These are phyloP conservation scores for Purpureocillium lavendulum DNA, from an alignment of 2,329 filamentous ascomycete genomes.

Conservation along the genomic window DNA sequence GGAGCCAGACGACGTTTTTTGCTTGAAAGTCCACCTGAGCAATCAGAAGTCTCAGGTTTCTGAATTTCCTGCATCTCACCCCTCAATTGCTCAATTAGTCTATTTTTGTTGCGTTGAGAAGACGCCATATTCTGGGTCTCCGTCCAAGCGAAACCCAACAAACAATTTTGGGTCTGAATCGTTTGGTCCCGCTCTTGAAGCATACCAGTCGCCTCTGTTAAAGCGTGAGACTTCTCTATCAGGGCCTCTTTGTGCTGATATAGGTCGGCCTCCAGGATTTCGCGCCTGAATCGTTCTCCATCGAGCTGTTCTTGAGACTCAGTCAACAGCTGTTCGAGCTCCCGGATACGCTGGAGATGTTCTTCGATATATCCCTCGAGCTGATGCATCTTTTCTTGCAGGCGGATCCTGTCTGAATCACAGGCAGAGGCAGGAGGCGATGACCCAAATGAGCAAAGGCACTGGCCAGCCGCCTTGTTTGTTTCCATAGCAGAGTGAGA, in stretches of 20 bases:
- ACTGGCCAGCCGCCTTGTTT: background rate
- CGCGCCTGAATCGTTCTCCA: background rate
- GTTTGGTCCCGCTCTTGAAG: background rate
- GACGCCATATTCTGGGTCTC: background rate
- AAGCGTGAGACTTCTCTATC: too few relatives aligned
- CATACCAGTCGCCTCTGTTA: background rate
- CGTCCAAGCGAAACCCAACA: background rate
- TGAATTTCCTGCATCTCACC: background rate
- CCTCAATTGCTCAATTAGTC: background rate
- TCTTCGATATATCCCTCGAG: background rate
- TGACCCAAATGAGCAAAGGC: background rate
- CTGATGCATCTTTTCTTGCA: background rate
- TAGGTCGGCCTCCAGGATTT: background rate
- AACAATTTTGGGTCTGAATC: background rate
- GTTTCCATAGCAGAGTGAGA: background rate
- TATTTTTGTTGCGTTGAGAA: background rate
- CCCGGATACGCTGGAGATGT: background rate
- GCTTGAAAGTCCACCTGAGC: too few relatives aligned
- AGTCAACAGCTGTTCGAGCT: background rate
- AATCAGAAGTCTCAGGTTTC: too few relatives aligned
- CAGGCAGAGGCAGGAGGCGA: background rate
- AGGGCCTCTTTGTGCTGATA: background rate
- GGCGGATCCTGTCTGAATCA: background rate
- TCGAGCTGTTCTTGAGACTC: background rate
- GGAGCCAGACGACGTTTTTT: too few relatives aligned